A percentile compares a stretch with the other conserved stretches of the same genome.
phyloP scores from a whole-genome alignment of 805 yeast genomes.

The Ogataea paraovalis region DNA sequence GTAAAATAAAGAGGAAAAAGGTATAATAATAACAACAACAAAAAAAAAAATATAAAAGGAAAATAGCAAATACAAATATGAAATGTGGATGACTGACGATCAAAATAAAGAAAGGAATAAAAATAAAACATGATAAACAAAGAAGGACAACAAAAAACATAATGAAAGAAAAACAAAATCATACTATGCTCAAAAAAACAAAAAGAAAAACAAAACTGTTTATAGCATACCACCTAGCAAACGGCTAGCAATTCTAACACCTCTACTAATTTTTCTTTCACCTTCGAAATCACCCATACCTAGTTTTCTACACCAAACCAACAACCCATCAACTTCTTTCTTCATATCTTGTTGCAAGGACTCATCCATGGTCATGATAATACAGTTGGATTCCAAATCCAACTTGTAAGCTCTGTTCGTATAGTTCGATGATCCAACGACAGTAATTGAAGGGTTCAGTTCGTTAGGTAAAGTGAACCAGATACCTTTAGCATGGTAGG shows the following conservation, averaged over 20 bases:
- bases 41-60: not conserved
- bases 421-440: slow-evolving; percentile 91
- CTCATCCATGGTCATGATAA: slow-evolving; percentile 67
- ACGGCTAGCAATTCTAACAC: slow-evolving; percentile 65
- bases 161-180: no score
- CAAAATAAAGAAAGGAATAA: no score
- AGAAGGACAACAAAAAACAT: no score
- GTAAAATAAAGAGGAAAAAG: not conserved
- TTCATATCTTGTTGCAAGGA: slow-evolving; percentile 54
- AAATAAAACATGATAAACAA: no score
- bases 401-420: slow-evolving; percentile 83
- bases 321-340: slow-evolving; percentile 59
- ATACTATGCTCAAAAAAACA: no score
- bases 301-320: slow-evolving; percentile 48
- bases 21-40: not conserved
- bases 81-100: no score
- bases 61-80: not conserved
- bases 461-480: slow-evolving; percentile 71
- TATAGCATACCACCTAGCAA: slow-evolving; percentile 53
- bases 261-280: slow-evolving; percentile 57
- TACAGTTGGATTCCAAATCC: slow-evolving; percentile 85
- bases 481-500: slow-evolving; percentile 95
- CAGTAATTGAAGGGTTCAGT: slow-evolving; percentile 61
- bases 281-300: slow-evolving; percentile 59
- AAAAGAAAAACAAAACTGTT: not conserved